Base-by-base conservation (phyloP, 345 rosid species). In the Reutealis trisperma region DNA sequence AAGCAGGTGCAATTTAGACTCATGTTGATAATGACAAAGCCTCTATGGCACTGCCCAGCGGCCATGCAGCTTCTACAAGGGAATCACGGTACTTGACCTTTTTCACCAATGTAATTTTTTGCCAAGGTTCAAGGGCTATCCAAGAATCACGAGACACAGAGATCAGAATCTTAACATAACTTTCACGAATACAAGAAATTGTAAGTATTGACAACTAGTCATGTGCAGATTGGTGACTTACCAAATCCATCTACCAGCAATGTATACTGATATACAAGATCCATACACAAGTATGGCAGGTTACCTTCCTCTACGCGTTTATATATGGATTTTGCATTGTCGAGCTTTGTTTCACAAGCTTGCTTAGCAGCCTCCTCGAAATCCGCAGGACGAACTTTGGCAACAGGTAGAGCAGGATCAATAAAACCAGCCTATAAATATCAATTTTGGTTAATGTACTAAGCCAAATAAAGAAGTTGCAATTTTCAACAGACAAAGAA, bases 61-160 rank as follows among this genome's bases (percentile, higher is more conserved):
- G 99, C 99, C 99, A 96, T 14, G 98, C 97, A 45, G 98, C 98
- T 86, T 93, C 98, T n/a, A 93, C 98, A 0, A 85, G 86, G 62
- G 88, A 74, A 60, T 86, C 81, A 7, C 88, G 85, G 62, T 93
- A 96, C 78, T 87, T 78, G 51, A 96, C 88, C 81, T 96, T 77
- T 89, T 96, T 96, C 72, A 91, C 96, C 81, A 96, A 79, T 37
- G 94, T 96, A 70, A 96, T 90, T 67, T 90, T 80, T 82, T 93
- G 98, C 84, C 89, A 78, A 45, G 92, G 87, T 84, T 89, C 91
- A 70, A 96, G 79, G 58, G 89, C 99, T 96, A 81, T 34, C 22
- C 52, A 75, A 51, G 18, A 73, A 63, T 25, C 7, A 58, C 63
- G 63, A 75, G 16, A 34, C 30, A 64, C 51, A 14, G 34, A 12